Evolutionary conservation across 2,329 filamentous ascomycete species (phyloP).

Genomic region (Penicillium fuscoglaucum): DNA sequence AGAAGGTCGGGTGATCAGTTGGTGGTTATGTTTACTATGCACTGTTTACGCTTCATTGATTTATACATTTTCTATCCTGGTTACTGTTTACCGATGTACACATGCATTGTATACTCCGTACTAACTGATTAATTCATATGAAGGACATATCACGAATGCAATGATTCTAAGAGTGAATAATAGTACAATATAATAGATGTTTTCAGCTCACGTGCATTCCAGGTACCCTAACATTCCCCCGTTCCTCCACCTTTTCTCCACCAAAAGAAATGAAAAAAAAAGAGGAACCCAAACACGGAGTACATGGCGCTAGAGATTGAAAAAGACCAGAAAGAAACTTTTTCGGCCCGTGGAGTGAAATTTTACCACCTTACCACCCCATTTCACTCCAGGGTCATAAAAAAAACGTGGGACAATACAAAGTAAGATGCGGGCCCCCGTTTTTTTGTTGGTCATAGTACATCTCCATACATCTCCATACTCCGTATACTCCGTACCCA

Average conservation of each 20-base stretch:
- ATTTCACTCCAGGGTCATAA: background rate
- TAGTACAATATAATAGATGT: background rate
- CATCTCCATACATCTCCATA: background rate
- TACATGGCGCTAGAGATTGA: conserved; percentile 13
- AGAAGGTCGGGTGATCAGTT: conserved; percentile 18
- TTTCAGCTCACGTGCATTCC: conserved; percentile 22
- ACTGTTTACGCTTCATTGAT: conserved; percentile 4
- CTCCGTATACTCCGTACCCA: background rate
- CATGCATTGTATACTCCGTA: background rate
- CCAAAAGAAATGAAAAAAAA: conserved; percentile 4
- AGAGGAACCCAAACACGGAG: conserved; percentile 25
- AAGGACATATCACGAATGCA: background rate
- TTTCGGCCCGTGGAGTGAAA: conserved; percentile 27
- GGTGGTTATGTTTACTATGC: background rate
- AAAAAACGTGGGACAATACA: conserved; percentile 27
- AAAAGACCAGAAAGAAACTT: background rate
- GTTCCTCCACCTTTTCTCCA: conserved; percentile 31
- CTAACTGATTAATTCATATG: background rate
- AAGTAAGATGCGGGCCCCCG: conserved; percentile 33
- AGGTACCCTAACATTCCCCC: conserved; percentile 12
- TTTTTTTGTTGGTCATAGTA: conserved; percentile 20
- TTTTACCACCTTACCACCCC: conserved; percentile 23
- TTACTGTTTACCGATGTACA: background rate
- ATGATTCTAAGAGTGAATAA: background rate
- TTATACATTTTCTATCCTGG: conserved; percentile 4